These are phyloP conservation scores for Dacryopinax spathularia DNA, from an alignment of 768 basidiomycete genomes.

Conservation along the genomic window DNA sequence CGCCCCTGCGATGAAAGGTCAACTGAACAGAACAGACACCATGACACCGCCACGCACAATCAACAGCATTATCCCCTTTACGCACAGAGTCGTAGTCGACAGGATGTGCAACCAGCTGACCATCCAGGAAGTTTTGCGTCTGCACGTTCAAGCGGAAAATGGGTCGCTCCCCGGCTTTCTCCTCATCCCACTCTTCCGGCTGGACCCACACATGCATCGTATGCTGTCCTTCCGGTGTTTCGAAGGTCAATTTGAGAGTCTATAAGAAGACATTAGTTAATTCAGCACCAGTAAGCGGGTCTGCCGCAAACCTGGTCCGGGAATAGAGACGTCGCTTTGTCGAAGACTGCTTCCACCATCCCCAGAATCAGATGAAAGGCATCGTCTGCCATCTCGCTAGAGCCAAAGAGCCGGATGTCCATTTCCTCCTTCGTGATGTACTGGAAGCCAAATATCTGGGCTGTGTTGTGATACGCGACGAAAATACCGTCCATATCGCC, in stretches of 20 bases:
- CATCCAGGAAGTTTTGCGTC: not conserved
- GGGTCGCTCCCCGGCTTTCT: conserved; percentile 5
- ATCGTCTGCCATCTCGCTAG: conserved; percentile 43
- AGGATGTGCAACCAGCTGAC: not conserved
- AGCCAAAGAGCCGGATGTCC: conserved; percentile 67
- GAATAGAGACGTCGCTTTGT: conserved; percentile 44
- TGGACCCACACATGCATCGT: conserved; percentile 54
- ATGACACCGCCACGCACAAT: not conserved
- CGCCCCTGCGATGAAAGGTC: not conserved
- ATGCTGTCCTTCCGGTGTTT: conserved; percentile 33
- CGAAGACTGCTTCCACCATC: conserved; percentile 52
- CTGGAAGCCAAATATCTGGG: conserved; percentile 81
- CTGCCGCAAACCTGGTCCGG: conserved; percentile 42
- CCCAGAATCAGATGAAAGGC: conserved; percentile 63
- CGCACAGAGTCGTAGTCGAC: not conserved
- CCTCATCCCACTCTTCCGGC: conserved; percentile 27
- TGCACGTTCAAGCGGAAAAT: conserved; percentile 7
- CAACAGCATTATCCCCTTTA: not conserved
- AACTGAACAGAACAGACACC: not conserved
- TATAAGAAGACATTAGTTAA: conserved; percentile 17
- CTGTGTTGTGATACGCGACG: conserved; percentile 78
- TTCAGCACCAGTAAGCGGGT: not conserved
- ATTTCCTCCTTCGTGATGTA: conserved; percentile 79
- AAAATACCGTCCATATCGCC: conserved; percentile 94
- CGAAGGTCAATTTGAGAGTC: conserved; percentile 48